Evolutionary conservation across 2,329 filamentous ascomycete species (phyloP), one percentile per base, ranked within the genome.

Genomic region (Fusarium guadeloupense): DNA sequence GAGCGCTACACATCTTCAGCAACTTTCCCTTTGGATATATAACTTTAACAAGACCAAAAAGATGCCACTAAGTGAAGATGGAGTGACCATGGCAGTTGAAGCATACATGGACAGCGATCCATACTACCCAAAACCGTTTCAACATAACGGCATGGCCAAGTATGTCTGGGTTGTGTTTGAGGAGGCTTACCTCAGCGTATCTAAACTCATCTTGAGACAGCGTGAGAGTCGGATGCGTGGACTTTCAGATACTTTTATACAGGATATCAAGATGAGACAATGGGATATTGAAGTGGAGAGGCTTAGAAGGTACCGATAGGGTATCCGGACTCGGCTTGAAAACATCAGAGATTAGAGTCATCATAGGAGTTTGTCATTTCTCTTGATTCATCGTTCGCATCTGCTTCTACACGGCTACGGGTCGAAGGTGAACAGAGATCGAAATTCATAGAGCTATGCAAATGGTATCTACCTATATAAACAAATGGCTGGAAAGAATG

Each of bases 31-130:
- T 4, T 75, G 71, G 69, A 43, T 74, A 1, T 35, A 74, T 1
- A 71, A 75, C 44, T 75, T 74, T 48, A 71, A 75, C 40, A 67
- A 70, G 35, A 68, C 70, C 5, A 43, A 43, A 2, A 9, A 9
- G 0, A 68, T 72, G 4, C 52, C 54, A 2, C 26, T 69, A 44
- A 61, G 71, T 12, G 43, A 48, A 13, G 44, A 19, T 3, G 67
- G 68, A 1, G 65, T 73, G 12, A 48, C 26, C 7, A 40, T 55
- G 20, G 64, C 60, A 2, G 44, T 71, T 14, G 37, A 64, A 2
- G 68, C 69, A 0, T 58, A 39, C 14, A 43, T n/a, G 9, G 19
- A 59, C 10, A 70, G 65, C 21, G 66, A 69, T n/a, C 64, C 67
- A 3, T 70, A 70, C 30, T 50, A 62, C 13, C 69, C 68, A 3